Conservation (phyloP, 768 basidiomycete genomes). For the Collybiopsis confluens region DNA sequence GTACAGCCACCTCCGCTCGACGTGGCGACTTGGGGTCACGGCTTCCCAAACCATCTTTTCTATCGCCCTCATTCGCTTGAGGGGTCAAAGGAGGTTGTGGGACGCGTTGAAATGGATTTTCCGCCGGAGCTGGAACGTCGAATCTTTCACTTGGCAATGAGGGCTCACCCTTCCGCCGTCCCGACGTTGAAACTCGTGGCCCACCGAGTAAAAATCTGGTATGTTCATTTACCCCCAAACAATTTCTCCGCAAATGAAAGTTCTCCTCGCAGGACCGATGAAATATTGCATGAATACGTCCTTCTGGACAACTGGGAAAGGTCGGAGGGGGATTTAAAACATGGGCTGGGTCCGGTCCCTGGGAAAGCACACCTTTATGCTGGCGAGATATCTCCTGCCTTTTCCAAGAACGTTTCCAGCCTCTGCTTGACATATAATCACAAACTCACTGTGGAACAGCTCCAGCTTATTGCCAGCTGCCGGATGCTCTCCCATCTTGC, state of each 20-base stretch:
- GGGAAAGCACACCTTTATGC: slow-evolving; percentile 4
- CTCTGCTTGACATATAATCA: slow-evolving; percentile 8
- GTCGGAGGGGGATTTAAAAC: slow-evolving; percentile 5
- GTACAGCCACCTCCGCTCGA: background rate
- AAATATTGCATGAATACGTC: slow-evolving; percentile 7
- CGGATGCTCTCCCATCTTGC: background rate
- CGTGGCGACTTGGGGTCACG: background rate
- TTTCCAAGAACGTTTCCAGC: slow-evolving; percentile 5
- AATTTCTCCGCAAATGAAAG: background rate
- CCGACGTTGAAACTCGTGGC: slow-evolving; percentile 7
- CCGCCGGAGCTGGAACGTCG: slow-evolving; percentile 5
- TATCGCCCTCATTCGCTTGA: background rate
- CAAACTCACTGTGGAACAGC: background rate
- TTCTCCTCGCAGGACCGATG: background rate
- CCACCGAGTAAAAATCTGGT: slow-evolving; percentile 5
- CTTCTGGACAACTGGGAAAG: slow-evolving; percentile 4
- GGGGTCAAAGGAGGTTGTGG: background rate
- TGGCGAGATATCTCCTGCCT: background rate
- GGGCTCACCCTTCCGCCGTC: background rate
- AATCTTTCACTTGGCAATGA: slow-evolving; percentile 3
- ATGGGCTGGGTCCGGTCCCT: background rate
- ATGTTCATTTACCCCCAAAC: background rate
- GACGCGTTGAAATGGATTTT: slow-evolving; percentile 1
- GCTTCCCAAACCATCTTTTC: background rate
- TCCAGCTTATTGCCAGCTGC: background rate